A percentile compares a stretch with the other conserved stretches of the same genome.
phyloP scores from a whole-genome alignment of 306 rosid genomes.

The Potentilla sterilis region DNA sequence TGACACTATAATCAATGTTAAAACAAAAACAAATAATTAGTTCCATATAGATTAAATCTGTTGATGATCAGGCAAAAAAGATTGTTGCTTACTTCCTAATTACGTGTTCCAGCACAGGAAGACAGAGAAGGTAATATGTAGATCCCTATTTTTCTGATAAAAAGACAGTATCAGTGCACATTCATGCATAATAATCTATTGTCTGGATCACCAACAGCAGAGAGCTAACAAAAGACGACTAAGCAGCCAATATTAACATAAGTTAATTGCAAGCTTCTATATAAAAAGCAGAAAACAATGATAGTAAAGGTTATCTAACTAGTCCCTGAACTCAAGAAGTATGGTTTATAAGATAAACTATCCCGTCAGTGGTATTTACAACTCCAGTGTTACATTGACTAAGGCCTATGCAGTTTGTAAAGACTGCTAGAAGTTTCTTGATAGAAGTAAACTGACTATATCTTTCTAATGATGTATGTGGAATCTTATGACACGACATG shows the following conservation, averaged over 20 bases:
- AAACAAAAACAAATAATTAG: too few species aligned
- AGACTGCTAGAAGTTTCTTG: not conserved
- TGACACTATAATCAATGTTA: conserved; percentile 1
- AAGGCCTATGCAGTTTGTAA: not conserved
- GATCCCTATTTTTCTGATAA: conserved; percentile 19
- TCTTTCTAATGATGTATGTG: not conserved
- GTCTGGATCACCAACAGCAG: conserved; percentile 9
- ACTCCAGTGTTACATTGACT: not conserved
- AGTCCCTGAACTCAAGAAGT: not conserved
- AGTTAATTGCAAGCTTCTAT: not conserved
- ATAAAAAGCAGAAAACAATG: not conserved
- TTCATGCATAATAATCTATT: conserved; percentile 7
- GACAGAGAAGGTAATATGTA: conserved; percentile 25
- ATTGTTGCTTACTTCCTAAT: conserved; percentile 26
- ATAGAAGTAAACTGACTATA: not conserved
- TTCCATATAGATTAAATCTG: not conserved
- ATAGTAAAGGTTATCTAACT: not conserved
- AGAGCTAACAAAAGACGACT: not conserved
- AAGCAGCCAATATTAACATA: not conserved
- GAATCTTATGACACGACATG: not conserved
- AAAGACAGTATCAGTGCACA: conserved; percentile 16
- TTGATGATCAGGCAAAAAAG: not conserved
- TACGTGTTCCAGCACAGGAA: conserved; percentile 23
- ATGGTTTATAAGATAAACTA: not conserved
- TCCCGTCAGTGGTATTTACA: not conserved